phyloP scores from a whole-genome alignment of 371 early-diverging fungal genomes.

The Mortierella sp. region DNA sequence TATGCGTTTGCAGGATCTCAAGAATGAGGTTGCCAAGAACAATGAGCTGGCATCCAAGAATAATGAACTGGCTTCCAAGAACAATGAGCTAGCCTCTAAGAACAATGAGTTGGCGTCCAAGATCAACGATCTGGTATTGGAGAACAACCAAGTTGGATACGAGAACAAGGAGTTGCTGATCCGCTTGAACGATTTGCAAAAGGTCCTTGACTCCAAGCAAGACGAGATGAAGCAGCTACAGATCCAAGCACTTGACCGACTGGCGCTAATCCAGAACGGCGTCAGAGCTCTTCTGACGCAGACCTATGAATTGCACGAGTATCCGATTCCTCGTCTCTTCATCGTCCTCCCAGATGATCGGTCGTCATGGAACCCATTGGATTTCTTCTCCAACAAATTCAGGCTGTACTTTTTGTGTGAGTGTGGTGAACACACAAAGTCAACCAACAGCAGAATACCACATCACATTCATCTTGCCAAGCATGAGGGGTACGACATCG shows the following conservation, averaged over 20 bases:
- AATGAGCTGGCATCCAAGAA: too few relatives aligned
- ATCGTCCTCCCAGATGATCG: conserved; percentile 15
- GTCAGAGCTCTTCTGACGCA: conserved; percentile 10
- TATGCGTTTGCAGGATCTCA: too few relatives aligned
- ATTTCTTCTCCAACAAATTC: conserved; percentile 15
- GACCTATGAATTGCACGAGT: conserved; percentile 32
- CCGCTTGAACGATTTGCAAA: too few relatives aligned
- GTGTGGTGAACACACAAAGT: conserved; percentile 21
- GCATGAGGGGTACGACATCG: conserved; percentile 35
- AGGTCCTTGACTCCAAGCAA: too few relatives aligned
- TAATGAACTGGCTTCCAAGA: too few relatives aligned
- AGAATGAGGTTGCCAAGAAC: too few relatives aligned
- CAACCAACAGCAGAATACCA: neutral
- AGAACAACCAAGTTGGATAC: too few relatives aligned
- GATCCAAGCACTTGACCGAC: conserved; percentile 1
- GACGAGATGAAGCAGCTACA: too few relatives aligned
- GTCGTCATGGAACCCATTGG: neutral
- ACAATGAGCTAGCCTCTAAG: too few relatives aligned
- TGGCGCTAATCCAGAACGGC: conserved; percentile 3
- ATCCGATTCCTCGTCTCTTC: conserved; percentile 34
- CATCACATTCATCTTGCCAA: conserved; percentile 34
- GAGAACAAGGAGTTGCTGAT: too few relatives aligned
- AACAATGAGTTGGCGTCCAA: too few relatives aligned
- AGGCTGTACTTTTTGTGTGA: conserved; percentile 36
- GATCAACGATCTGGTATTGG: too few relatives aligned